A percentile compares a stretch with the other conserved stretches of the same genome.
phyloP scores from a whole-genome alignment of 768 basidiomycete species.

The Candolleomyces aberdarensis region DNA sequence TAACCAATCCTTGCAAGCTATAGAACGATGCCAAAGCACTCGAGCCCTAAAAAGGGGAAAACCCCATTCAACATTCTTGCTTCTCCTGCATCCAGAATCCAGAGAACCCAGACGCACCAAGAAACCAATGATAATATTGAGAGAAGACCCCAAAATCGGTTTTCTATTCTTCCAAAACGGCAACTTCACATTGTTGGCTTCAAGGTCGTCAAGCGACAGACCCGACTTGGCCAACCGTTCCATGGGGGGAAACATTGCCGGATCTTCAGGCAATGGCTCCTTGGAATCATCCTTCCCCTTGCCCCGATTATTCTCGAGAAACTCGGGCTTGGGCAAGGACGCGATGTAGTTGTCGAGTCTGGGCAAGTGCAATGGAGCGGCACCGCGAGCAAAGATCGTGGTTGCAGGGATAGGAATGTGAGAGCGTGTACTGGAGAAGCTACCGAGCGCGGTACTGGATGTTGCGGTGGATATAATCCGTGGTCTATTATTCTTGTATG shows the following conservation, averaged over 20 bases:
- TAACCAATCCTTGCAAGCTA: conserved; percentile 65
- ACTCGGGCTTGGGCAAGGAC: conserved; percentile 40
- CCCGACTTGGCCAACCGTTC: conserved; percentile 47
- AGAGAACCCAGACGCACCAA: conserved; percentile 37
- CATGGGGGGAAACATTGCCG: conserved; percentile 61
- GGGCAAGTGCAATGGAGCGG: conserved; percentile 58
- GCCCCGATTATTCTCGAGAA: conserved; percentile 19
- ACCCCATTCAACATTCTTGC: too few species aligned
- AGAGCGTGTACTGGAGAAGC: conserved; percentile 10
- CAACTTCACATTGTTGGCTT: conserved; percentile 45
- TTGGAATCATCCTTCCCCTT: conserved; percentile 17
- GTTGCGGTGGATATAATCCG: not conserved
- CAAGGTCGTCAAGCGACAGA: conserved; percentile 55
- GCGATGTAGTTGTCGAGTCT: conserved; percentile 59
- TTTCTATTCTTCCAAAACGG: conserved; percentile 57
- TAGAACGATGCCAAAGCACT: conserved; percentile 67
- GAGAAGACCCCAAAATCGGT: conserved; percentile 44
- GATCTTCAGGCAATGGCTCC: not conserved
- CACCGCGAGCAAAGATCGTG: conserved; percentile 54
- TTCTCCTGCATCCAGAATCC: too few species aligned
- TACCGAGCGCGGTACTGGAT: not conserved
- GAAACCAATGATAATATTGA: conserved; percentile 49
- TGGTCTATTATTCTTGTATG: not conserved
- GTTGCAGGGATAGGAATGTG: conserved; percentile 55
- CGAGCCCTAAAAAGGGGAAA: conserved; percentile 47